Conservation (phyloP, 2,329 filamentous ascomycete species). For the Pestalotiopsis sp. region DNA sequence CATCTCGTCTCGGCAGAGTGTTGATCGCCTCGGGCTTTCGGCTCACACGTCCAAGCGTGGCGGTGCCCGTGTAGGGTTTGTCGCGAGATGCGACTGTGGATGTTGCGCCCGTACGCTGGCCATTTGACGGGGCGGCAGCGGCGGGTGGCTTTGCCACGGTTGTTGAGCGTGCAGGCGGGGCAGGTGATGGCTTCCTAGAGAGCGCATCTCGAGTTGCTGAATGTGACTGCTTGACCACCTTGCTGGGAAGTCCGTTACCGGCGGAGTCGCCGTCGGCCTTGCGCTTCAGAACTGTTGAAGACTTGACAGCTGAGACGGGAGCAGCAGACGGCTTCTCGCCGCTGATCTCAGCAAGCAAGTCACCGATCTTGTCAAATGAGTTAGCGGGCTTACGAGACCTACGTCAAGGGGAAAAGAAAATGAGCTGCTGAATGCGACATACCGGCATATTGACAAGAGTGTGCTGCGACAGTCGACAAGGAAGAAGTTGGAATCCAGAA, state of each 20-base stretch:
- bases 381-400: slow-evolving; percentile 12
- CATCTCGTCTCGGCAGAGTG: slow-evolving; percentile 20
- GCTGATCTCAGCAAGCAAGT: slow-evolving; percentile 64
- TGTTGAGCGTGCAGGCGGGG: background rate
- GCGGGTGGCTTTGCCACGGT: slow-evolving; percentile 4
- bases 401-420: slow-evolving; percentile 13
- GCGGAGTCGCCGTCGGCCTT: slow-evolving; percentile 56
- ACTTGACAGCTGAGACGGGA: slow-evolving; percentile 23
- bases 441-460: slow-evolving; percentile 23
- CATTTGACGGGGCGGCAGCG: background rate
- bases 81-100: background rate
- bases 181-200: background rate
- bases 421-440: slow-evolving; percentile 3
- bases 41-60: slow-evolving; percentile 4
- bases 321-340: slow-evolving; percentile 50
- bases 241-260: slow-evolving; percentile 22
- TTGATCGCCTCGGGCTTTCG: slow-evolving; percentile 11
- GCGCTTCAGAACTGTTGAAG: slow-evolving; percentile 49
- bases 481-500: background rate
- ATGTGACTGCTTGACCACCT: slow-evolving; percentile 19
- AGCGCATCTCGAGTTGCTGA: slow-evolving; percentile 4
- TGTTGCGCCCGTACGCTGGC: background rate
- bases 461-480: slow-evolving; percentile 18
- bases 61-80: slow-evolving; percentile 15
- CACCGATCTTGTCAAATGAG: slow-evolving; percentile 47